These are phyloP conservation scores for Stereocaulon alpinum DNA, from an alignment of 495 filamentous ascomycete genomes.

Conservation along the genomic window DNA sequence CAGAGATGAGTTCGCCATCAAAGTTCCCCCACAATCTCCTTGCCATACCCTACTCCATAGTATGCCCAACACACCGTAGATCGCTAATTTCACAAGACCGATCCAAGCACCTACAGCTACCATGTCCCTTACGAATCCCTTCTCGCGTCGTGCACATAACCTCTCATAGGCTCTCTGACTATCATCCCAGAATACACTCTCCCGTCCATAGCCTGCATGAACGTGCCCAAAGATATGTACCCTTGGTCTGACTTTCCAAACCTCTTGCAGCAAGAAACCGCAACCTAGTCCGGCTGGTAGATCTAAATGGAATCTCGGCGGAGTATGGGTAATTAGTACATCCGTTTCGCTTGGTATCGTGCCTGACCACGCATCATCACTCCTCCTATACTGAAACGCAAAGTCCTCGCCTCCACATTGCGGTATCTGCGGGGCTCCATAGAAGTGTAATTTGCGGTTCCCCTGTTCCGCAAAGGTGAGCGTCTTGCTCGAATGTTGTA, in stretches of 20 bases:
- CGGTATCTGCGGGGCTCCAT: slow-evolving; percentile 57
- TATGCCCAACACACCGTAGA: slow-evolving; percentile 52
- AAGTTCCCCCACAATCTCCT: slow-evolving; percentile 41
- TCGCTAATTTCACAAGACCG: slow-evolving; percentile 48
- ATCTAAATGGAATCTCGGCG: slow-evolving; percentile 64
- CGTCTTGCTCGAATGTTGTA: slow-evolving; percentile 49
- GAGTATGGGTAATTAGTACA: slow-evolving; percentile 76
- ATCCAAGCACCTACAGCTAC: slow-evolving; percentile 47
- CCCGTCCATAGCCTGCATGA: slow-evolving; percentile 53
- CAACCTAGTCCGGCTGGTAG: slow-evolving; percentile 55
- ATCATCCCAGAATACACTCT: slow-evolving; percentile 69
- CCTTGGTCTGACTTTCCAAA: slow-evolving; percentile 67
- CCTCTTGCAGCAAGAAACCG: slow-evolving; percentile 58
- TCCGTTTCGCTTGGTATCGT: slow-evolving; percentile 67
- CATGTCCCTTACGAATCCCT: slow-evolving; percentile 43
- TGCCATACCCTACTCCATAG: slow-evolving; percentile 65
- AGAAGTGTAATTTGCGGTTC: slow-evolving; percentile 40
- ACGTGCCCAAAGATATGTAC: slow-evolving; percentile 89
- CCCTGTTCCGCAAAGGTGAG: slow-evolving; percentile 33
- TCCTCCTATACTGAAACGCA: slow-evolving; percentile 57
- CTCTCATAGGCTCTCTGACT: slow-evolving; percentile 62
- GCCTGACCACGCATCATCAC: slow-evolving; percentile 50
- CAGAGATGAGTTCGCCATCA: slow-evolving; percentile 72
- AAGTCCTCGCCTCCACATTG: slow-evolving; percentile 47
- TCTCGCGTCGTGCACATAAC: slow-evolving; percentile 40